These are phyloP conservation scores for Uronychia setigera DNA, from an alignment of 73 alveolate species.

Conservation along the genomic window DNA sequence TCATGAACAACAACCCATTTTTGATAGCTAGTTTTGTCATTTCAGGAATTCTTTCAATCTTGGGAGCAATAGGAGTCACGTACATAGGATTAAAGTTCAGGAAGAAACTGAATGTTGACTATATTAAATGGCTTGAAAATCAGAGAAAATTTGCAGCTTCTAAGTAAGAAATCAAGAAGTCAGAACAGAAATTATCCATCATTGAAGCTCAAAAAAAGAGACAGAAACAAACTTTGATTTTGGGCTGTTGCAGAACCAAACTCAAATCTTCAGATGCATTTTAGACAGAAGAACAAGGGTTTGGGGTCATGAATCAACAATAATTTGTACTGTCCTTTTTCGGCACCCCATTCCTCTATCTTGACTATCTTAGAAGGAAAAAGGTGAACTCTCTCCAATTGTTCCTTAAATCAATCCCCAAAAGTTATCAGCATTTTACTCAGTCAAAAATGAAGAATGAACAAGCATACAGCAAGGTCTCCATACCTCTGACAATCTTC, in stretches of 20 bases:
- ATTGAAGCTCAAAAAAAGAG: neutral
- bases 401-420: neutral
- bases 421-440: neutral
- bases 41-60: neutral
- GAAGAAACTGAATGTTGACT: neutral
- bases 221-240: neutral
- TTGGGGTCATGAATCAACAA: neutral
- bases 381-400: slow-evolving; percentile 1
- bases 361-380: neutral
- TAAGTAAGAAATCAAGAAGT: neutral
- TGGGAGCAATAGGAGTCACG: neutral
- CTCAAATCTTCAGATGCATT: neutral
- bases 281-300: neutral
- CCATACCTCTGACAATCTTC: neutral
- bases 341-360: neutral
- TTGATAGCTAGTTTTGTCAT: neutral
- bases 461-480: neutral
- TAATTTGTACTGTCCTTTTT: neutral
- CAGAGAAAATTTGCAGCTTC: neutral
- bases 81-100: neutral
- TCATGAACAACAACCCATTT: neutral
- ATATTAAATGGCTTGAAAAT: neutral
- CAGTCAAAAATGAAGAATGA: neutral
- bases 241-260: neutral
- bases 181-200: neutral